Conservation (phyloP, 2,329 filamentous ascomycete species). For the Ascochyta pisi region DNA sequence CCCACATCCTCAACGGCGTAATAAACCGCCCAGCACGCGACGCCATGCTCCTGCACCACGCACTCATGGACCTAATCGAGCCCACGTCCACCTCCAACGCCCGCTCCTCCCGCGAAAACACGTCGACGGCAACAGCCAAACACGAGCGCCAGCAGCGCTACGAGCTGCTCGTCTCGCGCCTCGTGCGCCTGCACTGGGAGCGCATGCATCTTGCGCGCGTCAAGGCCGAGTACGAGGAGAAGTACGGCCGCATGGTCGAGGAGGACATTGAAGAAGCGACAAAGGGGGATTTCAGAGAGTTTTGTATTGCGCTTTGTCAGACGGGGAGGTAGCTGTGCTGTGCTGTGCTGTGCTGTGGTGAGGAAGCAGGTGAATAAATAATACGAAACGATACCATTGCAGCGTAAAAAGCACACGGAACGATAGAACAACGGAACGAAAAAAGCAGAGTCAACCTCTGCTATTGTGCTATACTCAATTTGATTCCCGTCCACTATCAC, state of each 20-base stretch:
- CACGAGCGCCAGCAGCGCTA: slow-evolving; percentile 67
- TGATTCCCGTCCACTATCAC: no score
- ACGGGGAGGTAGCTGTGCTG: slow-evolving; percentile 22
- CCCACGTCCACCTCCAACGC: slow-evolving; percentile 35
- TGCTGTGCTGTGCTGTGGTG: not conserved
- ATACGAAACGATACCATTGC: no score
- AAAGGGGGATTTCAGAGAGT: slow-evolving; percentile 76
- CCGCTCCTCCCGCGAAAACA: slow-evolving; percentile 30
- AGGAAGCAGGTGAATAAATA: no score
- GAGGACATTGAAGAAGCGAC: slow-evolving; percentile 81
- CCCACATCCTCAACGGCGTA: slow-evolving; percentile 93
- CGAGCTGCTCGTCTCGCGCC: slow-evolving; percentile 84
- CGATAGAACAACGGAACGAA: no score
- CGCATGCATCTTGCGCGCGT: slow-evolving; percentile 78
- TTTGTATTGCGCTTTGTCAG: slow-evolving; percentile 69
- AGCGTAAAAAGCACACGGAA: no score
- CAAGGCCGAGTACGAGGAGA: slow-evolving; percentile 78
- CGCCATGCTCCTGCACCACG: slow-evolving; percentile 88
- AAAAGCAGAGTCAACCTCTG: no score
- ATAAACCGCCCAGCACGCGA: slow-evolving; percentile 96
- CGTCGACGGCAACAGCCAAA: slow-evolving; percentile 28
- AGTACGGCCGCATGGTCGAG: slow-evolving; percentile 77
- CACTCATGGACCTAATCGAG: slow-evolving; percentile 66
- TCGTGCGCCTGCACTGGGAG: slow-evolving; percentile 94
- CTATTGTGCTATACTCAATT: no score